These are phyloP conservation scores for Phaffia australis DNA, from an alignment of 768 basidiomycete species.

Conservation along the genomic window DNA sequence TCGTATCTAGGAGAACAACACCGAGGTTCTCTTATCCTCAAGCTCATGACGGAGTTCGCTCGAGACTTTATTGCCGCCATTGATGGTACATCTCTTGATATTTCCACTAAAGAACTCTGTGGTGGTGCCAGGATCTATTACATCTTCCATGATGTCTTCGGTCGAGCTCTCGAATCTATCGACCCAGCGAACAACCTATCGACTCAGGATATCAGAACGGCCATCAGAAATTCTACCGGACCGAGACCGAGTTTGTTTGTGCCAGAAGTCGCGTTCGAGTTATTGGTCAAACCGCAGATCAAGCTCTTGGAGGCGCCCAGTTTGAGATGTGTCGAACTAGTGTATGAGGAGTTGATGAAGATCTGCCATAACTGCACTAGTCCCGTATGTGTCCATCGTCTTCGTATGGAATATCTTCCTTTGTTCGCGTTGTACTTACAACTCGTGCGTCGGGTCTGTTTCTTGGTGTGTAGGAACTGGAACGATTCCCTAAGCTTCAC, in stretches of 20 bases:
- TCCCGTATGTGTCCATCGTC: slow-evolving; percentile 46
- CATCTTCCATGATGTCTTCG: slow-evolving; percentile 98
- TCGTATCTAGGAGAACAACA: slow-evolving; percentile 86
- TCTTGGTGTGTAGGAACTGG: slow-evolving; percentile 58
- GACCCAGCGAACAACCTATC: slow-evolving; percentile 85
- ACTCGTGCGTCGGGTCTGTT: neutral
- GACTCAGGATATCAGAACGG: slow-evolving; percentile 89
- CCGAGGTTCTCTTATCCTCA: slow-evolving; percentile 72
- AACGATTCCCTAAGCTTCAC: slow-evolving; percentile 87
- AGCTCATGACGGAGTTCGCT: slow-evolving; percentile 97
- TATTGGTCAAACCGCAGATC: slow-evolving; percentile 96
- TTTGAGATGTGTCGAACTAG: slow-evolving; percentile 88
- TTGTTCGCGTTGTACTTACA: neutral
- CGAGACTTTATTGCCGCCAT: slow-evolving; percentile 94
- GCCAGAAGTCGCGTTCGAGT: slow-evolving; percentile 90
- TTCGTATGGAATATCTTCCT: neutral
- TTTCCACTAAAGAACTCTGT: slow-evolving; percentile 95
- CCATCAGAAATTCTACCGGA: slow-evolving; percentile 95
- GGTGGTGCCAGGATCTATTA: slow-evolving; percentile 98
- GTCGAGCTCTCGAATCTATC: slow-evolving; percentile 75
- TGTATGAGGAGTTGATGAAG: slow-evolving; percentile 98
- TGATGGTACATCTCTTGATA: slow-evolving; percentile 89
- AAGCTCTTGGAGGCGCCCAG: slow-evolving; percentile 89
- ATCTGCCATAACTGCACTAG: slow-evolving; percentile 98
- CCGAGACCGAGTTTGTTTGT: slow-evolving; percentile 93